Evolutionary conservation across 163 green algal species (phyloP).

Genomic region (Chlorella variabilis): DNA sequence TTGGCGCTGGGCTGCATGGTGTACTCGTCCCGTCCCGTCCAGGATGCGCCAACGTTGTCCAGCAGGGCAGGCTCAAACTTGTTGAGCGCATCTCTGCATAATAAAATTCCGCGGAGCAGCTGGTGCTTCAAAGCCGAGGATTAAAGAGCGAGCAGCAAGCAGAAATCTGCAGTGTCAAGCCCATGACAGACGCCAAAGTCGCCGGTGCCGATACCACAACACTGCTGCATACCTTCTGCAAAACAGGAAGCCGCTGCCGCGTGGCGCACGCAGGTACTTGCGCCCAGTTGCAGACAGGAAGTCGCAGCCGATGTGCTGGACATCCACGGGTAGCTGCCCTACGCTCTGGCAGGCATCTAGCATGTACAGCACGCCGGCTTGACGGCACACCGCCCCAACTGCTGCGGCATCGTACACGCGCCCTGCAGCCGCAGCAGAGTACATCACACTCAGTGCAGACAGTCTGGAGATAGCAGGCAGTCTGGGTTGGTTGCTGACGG

Average conservation of each 20-base stretch:
- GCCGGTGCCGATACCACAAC: no score
- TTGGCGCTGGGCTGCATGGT: constrained; percentile 42
- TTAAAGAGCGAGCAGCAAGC: no score
- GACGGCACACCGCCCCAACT: constrained; percentile 56
- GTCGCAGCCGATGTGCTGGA: constrained; percentile 66
- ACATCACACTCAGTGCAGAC: no score
- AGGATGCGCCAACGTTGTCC: constrained; percentile 36
- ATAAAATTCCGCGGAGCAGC: no score
- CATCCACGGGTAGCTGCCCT: constrained; percentile 77
- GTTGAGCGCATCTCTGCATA: constrained; percentile 45
- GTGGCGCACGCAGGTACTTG: constrained; percentile 75
- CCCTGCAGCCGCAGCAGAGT: constrained; percentile 47
- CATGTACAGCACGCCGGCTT: constrained; percentile 66
- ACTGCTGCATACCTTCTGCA: constrained; percentile 54
- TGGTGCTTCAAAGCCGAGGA: neutral
- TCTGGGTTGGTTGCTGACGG: no score
- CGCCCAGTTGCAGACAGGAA: constrained; percentile 73
- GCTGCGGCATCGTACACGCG: constrained; percentile 70
- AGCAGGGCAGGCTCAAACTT: constrained; percentile 57
- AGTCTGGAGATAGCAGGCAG: no score
- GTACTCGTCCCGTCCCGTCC: constrained; percentile 42
- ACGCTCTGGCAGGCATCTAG: constrained; percentile 80
- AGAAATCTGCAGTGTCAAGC: no score
- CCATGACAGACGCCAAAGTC: no score
- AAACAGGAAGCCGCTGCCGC: constrained; percentile 76